Percentiles rank a stretch among this genome's conserved stretches.
Conservation (phyloP, 192 early-diverging fungal genomes). For the Funneliformis mosseae region DNA sequence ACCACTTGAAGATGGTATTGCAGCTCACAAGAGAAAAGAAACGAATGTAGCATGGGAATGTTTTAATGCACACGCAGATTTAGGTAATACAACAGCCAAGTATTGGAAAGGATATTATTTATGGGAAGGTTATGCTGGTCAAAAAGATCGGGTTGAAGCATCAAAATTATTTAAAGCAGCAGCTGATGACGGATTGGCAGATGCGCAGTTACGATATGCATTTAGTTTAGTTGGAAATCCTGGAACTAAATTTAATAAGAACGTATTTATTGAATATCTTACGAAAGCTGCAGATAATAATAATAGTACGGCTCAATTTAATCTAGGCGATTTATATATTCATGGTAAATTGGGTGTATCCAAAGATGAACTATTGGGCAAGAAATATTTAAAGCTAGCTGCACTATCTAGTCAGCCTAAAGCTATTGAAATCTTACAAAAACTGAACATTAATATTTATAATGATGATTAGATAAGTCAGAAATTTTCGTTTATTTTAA, state of each 20-base stretch:
- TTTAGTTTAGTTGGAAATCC: background rate
- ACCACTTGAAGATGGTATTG: background rate
- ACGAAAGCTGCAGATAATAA: background rate
- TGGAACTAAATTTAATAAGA: too few species aligned
- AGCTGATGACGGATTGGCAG: slow-evolving; percentile 23
- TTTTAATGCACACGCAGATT: background rate
- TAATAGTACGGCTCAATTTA: slow-evolving; percentile 3
- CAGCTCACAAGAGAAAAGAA: too few species aligned
- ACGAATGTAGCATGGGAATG: slow-evolving; percentile 7
- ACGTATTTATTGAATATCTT: too few species aligned
- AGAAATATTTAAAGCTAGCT: background rate
- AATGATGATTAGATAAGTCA: too few species aligned
- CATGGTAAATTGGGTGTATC: background rate
- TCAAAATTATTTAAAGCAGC: slow-evolving; percentile 6
- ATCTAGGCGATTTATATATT: slow-evolving; percentile 4
- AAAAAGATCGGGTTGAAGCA: background rate
- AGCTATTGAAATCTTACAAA: slow-evolving; percentile 34
- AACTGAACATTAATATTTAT: too few species aligned
- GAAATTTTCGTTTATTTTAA: too few species aligned
- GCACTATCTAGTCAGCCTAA: background rate
- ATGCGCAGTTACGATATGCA: slow-evolving; percentile 14
- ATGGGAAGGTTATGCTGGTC: slow-evolving; percentile 11
- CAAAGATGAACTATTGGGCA: background rate
- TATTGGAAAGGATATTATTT: slow-evolving; percentile 29
- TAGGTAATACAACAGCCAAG: background rate